Conservation (phyloP, 495 filamentous ascomycete genomes). For the Penicillium turbatum region DNA sequence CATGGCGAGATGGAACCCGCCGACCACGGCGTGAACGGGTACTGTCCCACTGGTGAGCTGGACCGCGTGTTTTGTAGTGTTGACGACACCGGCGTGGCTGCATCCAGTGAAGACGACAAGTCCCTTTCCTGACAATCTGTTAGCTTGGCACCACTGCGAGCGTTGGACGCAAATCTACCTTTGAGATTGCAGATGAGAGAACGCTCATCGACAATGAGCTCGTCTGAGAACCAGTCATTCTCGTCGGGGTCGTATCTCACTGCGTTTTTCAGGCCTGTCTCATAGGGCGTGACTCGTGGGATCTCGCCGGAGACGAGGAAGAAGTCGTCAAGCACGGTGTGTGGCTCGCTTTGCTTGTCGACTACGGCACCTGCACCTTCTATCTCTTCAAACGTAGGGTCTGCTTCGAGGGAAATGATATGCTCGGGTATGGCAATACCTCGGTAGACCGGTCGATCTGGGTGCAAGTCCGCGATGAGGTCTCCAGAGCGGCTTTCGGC, state of each 20-base stretch:
- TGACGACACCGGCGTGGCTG: conserved; percentile 58
- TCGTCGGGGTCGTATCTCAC: conserved; percentile 44
- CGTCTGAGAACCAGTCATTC: conserved; percentile 51
- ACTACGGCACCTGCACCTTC: conserved; percentile 43
- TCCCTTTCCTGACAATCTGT: conserved; percentile 41
- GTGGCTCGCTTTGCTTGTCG: conserved; percentile 39
- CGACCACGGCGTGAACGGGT: conserved; percentile 54
- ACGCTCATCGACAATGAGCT: conserved; percentile 54
- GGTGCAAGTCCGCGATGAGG: conserved; percentile 52
- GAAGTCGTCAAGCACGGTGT: conserved; percentile 51
- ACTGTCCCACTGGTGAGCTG: conserved; percentile 32
- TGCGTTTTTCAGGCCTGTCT: conserved; percentile 47
- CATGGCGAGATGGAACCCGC: conserved; percentile 57
- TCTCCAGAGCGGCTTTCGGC: conserved; percentile 21
- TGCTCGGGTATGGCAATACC: conserved; percentile 43
- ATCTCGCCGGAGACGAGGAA: conserved; percentile 58
- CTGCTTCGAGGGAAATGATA: conserved; percentile 52
- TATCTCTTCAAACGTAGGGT: conserved; percentile 54
- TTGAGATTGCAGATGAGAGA: conserved; percentile 57
- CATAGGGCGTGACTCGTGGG: conserved; percentile 50
- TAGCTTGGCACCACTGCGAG: neutral
- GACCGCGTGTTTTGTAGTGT: conserved; percentile 49
- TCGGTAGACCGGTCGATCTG: conserved; percentile 51
- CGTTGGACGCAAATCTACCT: conserved; percentile 26
- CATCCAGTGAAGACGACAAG: conserved; percentile 62